phyloP scores from a whole-genome alignment of 257 asterid species.

The Solanum piurae region DNA sequence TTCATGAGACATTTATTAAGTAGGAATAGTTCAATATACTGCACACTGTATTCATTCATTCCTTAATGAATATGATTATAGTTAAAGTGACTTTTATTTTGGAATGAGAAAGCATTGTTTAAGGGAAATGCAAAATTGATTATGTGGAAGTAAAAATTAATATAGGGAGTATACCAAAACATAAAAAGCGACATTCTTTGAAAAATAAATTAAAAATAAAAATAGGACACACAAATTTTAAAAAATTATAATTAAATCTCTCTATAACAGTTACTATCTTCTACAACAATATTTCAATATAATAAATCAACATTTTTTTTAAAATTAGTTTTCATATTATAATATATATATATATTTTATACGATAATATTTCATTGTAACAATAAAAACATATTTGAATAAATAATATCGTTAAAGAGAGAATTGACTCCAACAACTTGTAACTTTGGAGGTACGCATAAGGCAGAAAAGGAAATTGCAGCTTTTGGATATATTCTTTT shows the following conservation, averaged over 20 bases:
- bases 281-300: not conserved
- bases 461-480: not conserved
- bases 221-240: not conserved
- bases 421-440: not conserved
- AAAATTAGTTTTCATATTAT: not conserved
- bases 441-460: not conserved
- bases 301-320: not conserved
- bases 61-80: not conserved
- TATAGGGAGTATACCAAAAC: not conserved
- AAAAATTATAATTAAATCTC: not conserved
- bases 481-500: not conserved
- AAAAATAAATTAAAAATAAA: not conserved
- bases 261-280: not conserved
- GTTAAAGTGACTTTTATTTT: not conserved
- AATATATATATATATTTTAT: not conserved
- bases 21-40: not conserved
- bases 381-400: not conserved
- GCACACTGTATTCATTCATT: not conserved
- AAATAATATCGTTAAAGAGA: not conserved
- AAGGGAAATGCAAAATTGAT: not conserved
- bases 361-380: not conserved
- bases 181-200: not conserved
- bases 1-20: not conserved
- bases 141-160: accelerated
- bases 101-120: not conserved